Evolutionary conservation across 2,329 filamentous ascomycete species (phyloP).

Genomic region (Trichothecium sympodiale): DNA sequence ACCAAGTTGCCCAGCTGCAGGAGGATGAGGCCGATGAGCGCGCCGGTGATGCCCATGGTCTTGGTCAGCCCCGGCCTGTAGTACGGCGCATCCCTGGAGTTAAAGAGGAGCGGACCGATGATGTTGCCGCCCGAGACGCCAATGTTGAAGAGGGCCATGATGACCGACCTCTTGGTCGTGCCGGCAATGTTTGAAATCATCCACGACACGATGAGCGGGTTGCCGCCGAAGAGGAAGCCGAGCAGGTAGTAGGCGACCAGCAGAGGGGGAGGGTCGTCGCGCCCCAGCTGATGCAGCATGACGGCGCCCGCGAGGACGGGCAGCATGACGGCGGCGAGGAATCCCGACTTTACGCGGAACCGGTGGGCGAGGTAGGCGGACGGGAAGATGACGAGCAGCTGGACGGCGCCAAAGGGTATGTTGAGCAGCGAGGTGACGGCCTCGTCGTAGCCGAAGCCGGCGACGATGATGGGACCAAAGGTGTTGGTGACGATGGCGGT

Average conservation of each 20-base stretch:
- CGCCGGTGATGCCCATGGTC: conserved; percentile 42
- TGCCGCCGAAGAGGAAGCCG: conserved; percentile 54
- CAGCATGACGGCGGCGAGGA: conserved; percentile 42
- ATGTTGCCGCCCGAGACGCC: conserved; percentile 54
- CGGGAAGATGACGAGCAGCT: conserved; percentile 47
- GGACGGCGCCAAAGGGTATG: conserved; percentile 55
- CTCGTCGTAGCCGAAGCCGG: conserved; percentile 48
- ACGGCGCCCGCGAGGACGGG: conserved; percentile 50
- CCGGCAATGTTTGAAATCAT: conserved; percentile 59
- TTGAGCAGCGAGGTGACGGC: conserved; percentile 49
- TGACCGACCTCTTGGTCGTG: conserved; percentile 53
- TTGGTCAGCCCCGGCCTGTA: conserved; percentile 47
- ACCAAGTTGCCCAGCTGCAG: conserved; percentile 44
- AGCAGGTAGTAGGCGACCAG: conserved; percentile 55
- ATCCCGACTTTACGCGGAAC: conserved; percentile 42
- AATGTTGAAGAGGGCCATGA: conserved; percentile 54
- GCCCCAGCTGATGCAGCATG: conserved; percentile 42
- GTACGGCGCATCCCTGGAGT: conserved; percentile 40
- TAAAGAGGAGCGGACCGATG: conserved; percentile 54
- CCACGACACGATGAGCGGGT: conserved; percentile 57
- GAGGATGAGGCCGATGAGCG: conserved; percentile 38
- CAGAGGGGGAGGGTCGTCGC: conserved; percentile 24
- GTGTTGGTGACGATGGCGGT: conserved; percentile 51
- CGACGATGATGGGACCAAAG: conserved; percentile 53
- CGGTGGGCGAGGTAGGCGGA: conserved; percentile 47